These are phyloP conservation scores for Ogataea pignaliae DNA, from an alignment of 805 yeast species.

Conservation along the genomic window DNA sequence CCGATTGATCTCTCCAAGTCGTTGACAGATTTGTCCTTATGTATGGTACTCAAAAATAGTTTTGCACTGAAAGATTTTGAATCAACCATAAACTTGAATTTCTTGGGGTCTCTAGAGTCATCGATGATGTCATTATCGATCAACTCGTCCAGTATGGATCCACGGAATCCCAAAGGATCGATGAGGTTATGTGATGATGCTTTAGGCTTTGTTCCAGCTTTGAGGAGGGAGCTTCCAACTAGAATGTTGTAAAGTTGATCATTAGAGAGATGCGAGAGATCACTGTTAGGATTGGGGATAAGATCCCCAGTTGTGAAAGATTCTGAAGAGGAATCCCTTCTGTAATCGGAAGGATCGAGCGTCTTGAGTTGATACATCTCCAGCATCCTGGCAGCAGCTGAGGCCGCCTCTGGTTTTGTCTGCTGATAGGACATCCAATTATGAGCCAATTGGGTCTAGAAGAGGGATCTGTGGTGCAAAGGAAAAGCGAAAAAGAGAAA, in stretches of 20 bases:
- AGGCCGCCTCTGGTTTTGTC: no score
- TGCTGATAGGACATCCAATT: no score
- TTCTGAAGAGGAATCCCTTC: conserved; percentile 14
- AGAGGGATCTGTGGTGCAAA: no score
- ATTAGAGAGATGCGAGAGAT: conserved; percentile 19
- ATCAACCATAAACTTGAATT: conserved; percentile 43
- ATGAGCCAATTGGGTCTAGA: no score
- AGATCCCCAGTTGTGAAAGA: no score
- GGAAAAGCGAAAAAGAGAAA: no score
- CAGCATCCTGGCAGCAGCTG: conserved; percentile 6
- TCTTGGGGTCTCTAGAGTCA: conserved; percentile 34
- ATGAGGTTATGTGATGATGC: conserved; percentile 4
- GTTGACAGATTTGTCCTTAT: conserved; percentile 48
- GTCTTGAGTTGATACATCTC: conserved; percentile 42
- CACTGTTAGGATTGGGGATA: conserved; percentile 9
- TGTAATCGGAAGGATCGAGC: conserved; percentile 33
- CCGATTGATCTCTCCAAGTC: conserved; percentile 46
- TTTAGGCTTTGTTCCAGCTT: not conserved
- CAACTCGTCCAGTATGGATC: conserved; percentile 39
- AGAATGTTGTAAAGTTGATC: conserved; percentile 20
- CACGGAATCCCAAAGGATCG: conserved; percentile 58
- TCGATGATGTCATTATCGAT: conserved; percentile 36
- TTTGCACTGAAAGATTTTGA: conserved; percentile 57
- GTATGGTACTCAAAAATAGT: conserved; percentile 50
- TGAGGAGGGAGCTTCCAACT: conserved; percentile 17